Conservation (phyloP, 106 monocot species). For the Allium cepa region DNA sequence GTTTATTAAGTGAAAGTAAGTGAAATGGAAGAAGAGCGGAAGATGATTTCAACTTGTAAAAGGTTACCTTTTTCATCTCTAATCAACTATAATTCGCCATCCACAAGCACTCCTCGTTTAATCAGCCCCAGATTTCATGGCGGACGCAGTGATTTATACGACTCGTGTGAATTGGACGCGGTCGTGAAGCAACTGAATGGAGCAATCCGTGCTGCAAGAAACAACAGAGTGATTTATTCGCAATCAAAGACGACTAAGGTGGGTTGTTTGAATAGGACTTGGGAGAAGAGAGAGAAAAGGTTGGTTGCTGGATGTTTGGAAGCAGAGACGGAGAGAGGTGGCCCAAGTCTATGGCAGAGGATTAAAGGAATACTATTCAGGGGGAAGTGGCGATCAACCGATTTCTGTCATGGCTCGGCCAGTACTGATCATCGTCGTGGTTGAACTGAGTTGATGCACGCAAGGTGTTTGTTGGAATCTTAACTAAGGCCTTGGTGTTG, state of each 20-base stretch:
- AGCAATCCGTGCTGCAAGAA: neutral
- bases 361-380: too few relatives aligned
- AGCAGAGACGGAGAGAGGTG: too few relatives aligned
- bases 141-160: neutral
- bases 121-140: neutral
- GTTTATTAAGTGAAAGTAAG: neutral
- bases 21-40: neutral
- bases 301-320: neutral
- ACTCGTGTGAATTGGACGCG: neutral
- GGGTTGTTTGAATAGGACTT: neutral
- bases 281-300: neutral
- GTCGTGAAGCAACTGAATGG: neutral
- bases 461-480: too few relatives aligned
- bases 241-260: neutral
- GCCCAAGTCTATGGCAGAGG: too few relatives aligned
- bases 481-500: too few relatives aligned
- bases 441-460: too few relatives aligned
- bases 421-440: too few relatives aligned
- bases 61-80: neutral
- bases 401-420: too few relatives aligned
- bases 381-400: too few relatives aligned
- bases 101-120: neutral
- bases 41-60: neutral
- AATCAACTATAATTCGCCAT: neutral
- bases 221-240: neutral